Base-by-base conservation (phyloP, 2,329 filamentous ascomycete species). In the Microcyclospora tardicrescens region DNA sequence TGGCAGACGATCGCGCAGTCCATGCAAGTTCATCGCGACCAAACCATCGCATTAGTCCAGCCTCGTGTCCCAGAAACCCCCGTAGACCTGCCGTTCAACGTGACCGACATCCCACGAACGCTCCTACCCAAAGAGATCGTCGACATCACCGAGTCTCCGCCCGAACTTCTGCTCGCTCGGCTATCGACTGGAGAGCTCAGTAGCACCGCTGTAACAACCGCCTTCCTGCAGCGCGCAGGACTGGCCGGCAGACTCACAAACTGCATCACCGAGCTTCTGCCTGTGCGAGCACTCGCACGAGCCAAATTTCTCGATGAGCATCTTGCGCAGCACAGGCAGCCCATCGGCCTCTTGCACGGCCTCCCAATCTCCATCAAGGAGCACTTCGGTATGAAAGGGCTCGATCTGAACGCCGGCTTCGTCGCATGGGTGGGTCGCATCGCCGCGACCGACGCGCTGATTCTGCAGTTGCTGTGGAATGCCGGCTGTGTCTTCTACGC, bases 211-310 rank as follows among this genome's bases (percentile, higher is more conserved):
- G 67, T 76, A 8, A 65, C 62, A 2, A 65, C 60, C 27, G 73
- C 72, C 1, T 77, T 76, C 51, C 56, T 76, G 33, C 60, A 69
- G 33, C 60, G 73, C 31, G 73, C 73, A 16, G 70, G 54, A 4
- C 52, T 77, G 14, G 72, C 72, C 1, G 68, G 72, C 43, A 64
- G 62, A 47, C 56, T 71, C 35, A 61, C 58, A 3, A 69, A 68
- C 47, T 71, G 66, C 42, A 51, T 68, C 14, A 68, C 65, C 1
- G 60, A 63, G 49, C 52, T 65, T 1, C 50, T 67, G 2, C 55
- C 61, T 10, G 49, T 54, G 2, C 44, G 47, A 27, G 64, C 65
- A 3, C 44, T 67, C 2, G 44, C 44, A 4, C 52, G 62, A 35
- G 64, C 65, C 5, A 54, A 53, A 35, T 54, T 61, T 14, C 56